Percentiles rank a stretch among this genome's conserved stretches.
phyloP scores from a whole-genome alignment of 345 rosid genomes.

The Crucihimalaya himalaica region DNA sequence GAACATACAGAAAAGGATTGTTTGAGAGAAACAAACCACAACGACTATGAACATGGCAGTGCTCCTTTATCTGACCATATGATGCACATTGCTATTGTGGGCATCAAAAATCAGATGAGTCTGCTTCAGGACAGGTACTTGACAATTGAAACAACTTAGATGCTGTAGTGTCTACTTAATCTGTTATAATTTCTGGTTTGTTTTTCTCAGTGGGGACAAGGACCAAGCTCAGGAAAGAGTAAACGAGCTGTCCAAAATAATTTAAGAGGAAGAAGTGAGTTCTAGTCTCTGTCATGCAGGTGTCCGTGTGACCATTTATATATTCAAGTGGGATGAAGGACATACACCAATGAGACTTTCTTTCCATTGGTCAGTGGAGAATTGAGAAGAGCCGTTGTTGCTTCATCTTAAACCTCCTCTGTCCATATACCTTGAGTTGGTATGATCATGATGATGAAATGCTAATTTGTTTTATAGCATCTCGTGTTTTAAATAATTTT shows the following conservation, averaged over 20 bases:
- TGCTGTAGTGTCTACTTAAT: conserved; percentile 20
- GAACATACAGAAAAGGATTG: conserved; percentile 69
- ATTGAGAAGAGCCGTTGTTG: conserved; percentile 84
- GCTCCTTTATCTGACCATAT: conserved; percentile 68
- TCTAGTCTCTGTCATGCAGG: conserved; percentile 70
- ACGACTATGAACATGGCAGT: conserved; percentile 47
- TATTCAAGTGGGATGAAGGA: conserved; percentile 96
- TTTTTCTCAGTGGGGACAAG: conserved; percentile 78
- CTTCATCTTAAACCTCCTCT: conserved; percentile 96
- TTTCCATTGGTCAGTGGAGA: conserved; percentile 84
- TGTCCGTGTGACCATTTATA: conserved; percentile 87
- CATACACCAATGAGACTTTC: conserved; percentile 93
- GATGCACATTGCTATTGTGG: conserved; percentile 94
- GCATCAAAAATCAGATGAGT: conserved; percentile 95
- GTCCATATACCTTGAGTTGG: conserved; percentile 93
- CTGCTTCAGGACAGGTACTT: conserved; percentile 93
- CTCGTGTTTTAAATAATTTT: not conserved
- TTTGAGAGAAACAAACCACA: conserved; percentile 72
- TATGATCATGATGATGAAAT: conserved; percentile 37
- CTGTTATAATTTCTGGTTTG: conserved; percentile 12
- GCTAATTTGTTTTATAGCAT: not conserved
- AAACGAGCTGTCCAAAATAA: conserved; percentile 84
- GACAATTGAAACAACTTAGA: not conserved
- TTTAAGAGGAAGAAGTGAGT: conserved; percentile 78
- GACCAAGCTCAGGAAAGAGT: conserved; percentile 98